These are phyloP conservation scores for Euryodendron excelsum DNA, from an alignment of 148 eudicot genomes.

Conservation along the genomic window DNA sequence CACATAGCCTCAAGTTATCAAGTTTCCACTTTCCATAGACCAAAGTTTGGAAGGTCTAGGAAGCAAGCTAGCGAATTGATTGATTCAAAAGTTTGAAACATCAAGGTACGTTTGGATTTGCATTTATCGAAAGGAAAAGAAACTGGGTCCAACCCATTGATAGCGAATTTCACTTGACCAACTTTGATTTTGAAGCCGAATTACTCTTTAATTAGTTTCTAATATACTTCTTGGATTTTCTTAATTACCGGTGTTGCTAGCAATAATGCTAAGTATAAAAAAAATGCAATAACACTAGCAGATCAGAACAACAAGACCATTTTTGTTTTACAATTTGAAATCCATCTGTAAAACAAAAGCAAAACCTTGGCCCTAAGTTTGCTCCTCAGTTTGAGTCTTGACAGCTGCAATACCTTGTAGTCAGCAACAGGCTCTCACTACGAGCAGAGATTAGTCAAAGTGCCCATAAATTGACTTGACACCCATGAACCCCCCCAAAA, in stretches of 20 bases:
- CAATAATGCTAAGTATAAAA: too few species aligned
- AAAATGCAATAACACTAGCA: neutral
- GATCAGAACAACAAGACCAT: neutral
- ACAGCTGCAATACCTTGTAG: too few species aligned
- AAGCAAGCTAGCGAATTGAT: too few species aligned
- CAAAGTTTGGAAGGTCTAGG: too few species aligned
- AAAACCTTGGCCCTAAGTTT: neutral
- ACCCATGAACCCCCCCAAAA: too few species aligned
- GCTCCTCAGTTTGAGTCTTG: neutral
- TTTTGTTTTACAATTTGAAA: neutral
- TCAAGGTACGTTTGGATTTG: neutral
- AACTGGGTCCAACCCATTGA: neutral
- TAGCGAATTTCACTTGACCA: neutral
- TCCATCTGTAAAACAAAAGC: neutral
- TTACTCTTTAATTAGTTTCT: neutral
- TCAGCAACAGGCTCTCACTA: neutral
- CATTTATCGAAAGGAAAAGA: too few species aligned
- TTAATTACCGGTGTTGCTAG: neutral
- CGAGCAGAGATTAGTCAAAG: too few species aligned
- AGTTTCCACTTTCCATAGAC: neutral
- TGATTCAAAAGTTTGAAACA: too few species aligned
- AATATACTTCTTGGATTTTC: too few species aligned
- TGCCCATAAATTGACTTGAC: too few species aligned
- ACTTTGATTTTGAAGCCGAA: neutral
- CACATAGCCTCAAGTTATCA: neutral